These are phyloP conservation scores for Myriosclerotinia curreyana DNA, from an alignment of 2,329 filamentous ascomycete genomes.

Conservation along the genomic window DNA sequence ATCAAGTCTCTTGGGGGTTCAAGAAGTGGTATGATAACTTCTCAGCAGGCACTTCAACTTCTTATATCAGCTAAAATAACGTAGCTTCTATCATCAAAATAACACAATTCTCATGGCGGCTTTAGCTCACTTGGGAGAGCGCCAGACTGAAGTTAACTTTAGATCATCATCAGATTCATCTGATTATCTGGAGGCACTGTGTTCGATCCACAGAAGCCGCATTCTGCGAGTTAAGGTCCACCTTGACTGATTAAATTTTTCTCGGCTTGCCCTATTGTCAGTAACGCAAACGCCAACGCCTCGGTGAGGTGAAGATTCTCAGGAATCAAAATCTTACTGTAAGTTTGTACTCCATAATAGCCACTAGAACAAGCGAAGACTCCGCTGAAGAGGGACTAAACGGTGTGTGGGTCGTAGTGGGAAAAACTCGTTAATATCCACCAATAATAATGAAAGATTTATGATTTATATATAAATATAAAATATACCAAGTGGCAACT, in stretches of 20 bases:
- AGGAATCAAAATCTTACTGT: not conserved
- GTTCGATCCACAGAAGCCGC: slow-evolving; percentile 25
- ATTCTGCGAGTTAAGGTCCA: slow-evolving; percentile 16
- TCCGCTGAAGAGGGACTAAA: not conserved
- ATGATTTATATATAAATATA: too few species aligned
- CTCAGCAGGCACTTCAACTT: not conserved
- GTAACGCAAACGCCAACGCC: too few species aligned
- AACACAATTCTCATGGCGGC: slow-evolving; percentile 16
- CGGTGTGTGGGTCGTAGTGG: not conserved
- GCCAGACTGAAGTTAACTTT: slow-evolving; percentile 24
- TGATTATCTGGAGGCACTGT: slow-evolving; percentile 22
- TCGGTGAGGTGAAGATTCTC: not conserved
- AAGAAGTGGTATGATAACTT: not conserved
- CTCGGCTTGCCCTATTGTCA: not conserved
- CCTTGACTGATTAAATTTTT: not conserved
- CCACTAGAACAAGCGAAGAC: not conserved
- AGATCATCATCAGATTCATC: not conserved
- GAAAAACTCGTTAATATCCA: not conserved
- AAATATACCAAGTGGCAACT: too few species aligned
- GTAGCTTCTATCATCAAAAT: rapidly evolving
- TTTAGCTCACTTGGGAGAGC: slow-evolving; percentile 25
- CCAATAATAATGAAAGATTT: not conserved
- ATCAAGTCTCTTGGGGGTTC: too few species aligned
- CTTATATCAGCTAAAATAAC: not conserved
- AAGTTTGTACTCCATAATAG: not conserved